Base-by-base conservation (phyloP, 495 filamentous ascomycete genomes). In the Oidiodendron maius region DNA sequence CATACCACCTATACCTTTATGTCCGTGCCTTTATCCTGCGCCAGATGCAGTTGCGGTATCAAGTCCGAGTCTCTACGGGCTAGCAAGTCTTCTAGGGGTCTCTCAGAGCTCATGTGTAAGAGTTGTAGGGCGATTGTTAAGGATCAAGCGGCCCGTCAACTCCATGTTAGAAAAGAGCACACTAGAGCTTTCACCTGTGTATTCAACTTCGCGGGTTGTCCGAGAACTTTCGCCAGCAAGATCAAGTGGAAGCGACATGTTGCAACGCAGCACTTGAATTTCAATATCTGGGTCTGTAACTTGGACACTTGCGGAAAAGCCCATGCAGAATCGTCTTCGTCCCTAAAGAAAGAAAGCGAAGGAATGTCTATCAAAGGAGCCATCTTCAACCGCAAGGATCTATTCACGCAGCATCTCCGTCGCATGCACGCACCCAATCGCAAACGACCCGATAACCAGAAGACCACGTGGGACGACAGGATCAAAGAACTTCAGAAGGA, bases 171-270 rank as follows among this genome's bases (percentile, higher is more conserved):
- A 52, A 68, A 69, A 44, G 63, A 71, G 46, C 70, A 80, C 44
- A 74, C 71, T 1, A 81, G 86, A 1, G 41, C 50, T 3, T 96
- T 91, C 62, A 67, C 73, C 40, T 97, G 91, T 68, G 83, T 84
- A 49, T 91, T 96, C 66, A 64, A 72, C 24, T 78, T 75, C 23
- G 91, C 89, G 59, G 83, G 81, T 36, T 96, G 90, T 65, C 46
- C 44, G n/a, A 80, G 82, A 28, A 86, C 76, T 5, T 95, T 96
- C 53, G 77, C 74, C 15, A 81, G 72, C 52, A 96, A 96, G 64
- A 96, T 95, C 66, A 90, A 96, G 63, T 97, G 88, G 88, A 91
- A 96, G 64, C 82, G 91, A 0, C 91, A 97, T 62, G 81, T 94
- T 55, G 68, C 67, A 24, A 84, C 85, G 2, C 85, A 95, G 61